Base-by-base conservation (phyloP, 176 grass and related monocot genomes). In the Lolium rigidum region DNA sequence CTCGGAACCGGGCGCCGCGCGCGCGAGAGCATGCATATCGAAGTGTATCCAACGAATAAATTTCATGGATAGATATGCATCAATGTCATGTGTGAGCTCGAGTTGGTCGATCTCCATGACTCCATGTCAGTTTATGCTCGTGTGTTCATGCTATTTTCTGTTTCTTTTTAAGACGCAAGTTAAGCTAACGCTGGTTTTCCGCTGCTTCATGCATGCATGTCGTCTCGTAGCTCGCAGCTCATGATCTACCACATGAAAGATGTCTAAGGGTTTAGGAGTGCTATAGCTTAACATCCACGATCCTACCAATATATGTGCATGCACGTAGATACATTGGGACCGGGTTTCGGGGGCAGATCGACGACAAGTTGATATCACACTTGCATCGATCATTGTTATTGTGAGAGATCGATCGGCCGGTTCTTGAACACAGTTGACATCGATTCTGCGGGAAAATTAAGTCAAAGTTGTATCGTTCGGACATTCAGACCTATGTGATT, bases 251-350 rank as follows among this genome's bases (percentile, higher is more conserved):
- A 73, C 77, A 86, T 80, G 67, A 18, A 74, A 15, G 64, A 79
- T 80, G 76, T 21, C 52, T 60, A 16, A 9, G 5, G 39, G 12
- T 47, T 6, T 14, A 51, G 10, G 7, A 46, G 10, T 68, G 9
- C 2, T 59, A 31, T 59, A 31, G 71, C 71, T 74, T 74, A 26
- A 3, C 46, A 74, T 9, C 0, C 13, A 74, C 63, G 17, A 22
- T 38, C 21, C 57, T 60, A 22, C 57, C 58, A 60, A 38, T n/a
- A n/a, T n/a, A n/a, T 71, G 41, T 79, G 37, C 38, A 79, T 79
- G 50, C 39, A 80, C 57, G 83, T 46, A 84, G 16, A 31, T 80
- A 66, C 61, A 21, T n/a, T 51, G 61, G 44, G 44, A 66, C 31
- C 31, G 31, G 31, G 31, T 35, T 35, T 18, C 15, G 25, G 49